Base-by-base conservation (phyloP, 2,329 filamentous ascomycete genomes). In the Calonectria montana region DNA sequence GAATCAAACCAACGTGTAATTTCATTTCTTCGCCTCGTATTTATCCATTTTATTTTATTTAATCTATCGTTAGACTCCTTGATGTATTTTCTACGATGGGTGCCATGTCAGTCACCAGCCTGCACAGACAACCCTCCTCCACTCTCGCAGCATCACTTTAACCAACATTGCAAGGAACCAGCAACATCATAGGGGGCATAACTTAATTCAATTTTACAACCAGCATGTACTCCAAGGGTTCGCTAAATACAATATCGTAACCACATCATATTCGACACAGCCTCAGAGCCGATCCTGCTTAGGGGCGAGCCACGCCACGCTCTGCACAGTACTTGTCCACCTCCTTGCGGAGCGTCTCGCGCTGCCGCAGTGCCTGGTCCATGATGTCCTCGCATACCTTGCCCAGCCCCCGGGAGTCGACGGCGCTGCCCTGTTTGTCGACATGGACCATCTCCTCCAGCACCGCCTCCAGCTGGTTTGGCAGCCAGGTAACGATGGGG, bases 401-500 rank as follows among this genome's bases (percentile, higher is more conserved):
- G 16, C 86, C 87, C 41, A 91, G 85, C 16, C 85, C 85, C 41
- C 78, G 77, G n/a, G 18, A 35, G 9, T 69, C 50, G 10, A 77
- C 77, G 31, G 85, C 83, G 67, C 74, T 79, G 63, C 75, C 68
- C 23, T 66, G 83, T 35, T 84, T 84, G 75, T 89, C 89, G 2
- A 93, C 86, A 41, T 87, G 84, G 25, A 86, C 84, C 92, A 96
- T 96, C 79, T 94, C 88, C 15, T 88, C 86, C 82, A 96, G 87
- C 15, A 96, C 93, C 1, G 94, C 93, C 74, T 91, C 88, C 59
- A 96, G 87, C 85, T 96, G 94, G 82, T 96, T 96, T 3, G 94
- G 94, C 73, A 96, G 84, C 94, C 94, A 96, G 2, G 93, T 96
- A 18, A 96, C 93, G 73, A 96, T 96, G 4, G 94, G 94, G 76